phyloP scores from a whole-genome alignment of 352 stramenopile species.

The Phytophthora sansomeana region DNA sequence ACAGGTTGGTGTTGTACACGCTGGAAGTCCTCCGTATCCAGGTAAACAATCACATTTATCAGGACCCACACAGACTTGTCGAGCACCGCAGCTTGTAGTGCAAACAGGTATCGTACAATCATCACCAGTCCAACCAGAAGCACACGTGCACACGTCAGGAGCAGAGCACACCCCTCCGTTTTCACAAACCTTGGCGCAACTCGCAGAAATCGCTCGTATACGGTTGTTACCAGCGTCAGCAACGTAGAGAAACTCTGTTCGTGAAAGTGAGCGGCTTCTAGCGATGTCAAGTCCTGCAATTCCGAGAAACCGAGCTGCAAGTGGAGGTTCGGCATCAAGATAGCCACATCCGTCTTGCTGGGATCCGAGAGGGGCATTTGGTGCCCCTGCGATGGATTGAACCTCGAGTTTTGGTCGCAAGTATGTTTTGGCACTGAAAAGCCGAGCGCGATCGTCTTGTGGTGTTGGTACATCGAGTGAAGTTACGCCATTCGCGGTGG shows the following conservation, averaged over 20 bases:
- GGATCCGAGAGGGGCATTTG: constrained; percentile 82
- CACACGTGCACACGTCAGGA: constrained; percentile 89
- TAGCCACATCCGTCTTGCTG: constrained; percentile 90
- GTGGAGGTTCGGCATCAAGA: constrained; percentile 84
- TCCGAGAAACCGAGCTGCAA: constrained; percentile 73
- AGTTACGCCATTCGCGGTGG: constrained; percentile 64
- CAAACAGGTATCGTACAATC: constrained; percentile 91
- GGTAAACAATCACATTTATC: constrained; percentile 94
- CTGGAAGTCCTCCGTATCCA: constrained; percentile 82
- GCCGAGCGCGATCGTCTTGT: constrained; percentile 43
- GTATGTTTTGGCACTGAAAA: constrained; percentile 71
- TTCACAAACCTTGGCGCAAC: constrained; percentile 95
- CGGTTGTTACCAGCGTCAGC: constrained; percentile 95
- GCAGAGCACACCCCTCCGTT: constrained; percentile 92
- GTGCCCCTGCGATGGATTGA: constrained; percentile 91
- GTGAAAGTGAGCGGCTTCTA: constrained; percentile 44
- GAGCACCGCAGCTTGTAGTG: constrained; percentile 43
- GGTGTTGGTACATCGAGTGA: constrained; percentile 53
- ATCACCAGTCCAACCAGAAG: constrained; percentile 89
- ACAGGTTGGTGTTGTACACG: constrained; percentile 87
- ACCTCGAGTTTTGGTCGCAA: constrained; percentile 70
- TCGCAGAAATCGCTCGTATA: constrained; percentile 91
- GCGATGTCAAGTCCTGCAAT: constrained; percentile 44
- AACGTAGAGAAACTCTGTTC: constrained; percentile 83
- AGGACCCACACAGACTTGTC: constrained; percentile 93